A percentile compares a stretch with the other conserved stretches of the same genome.
Conservation (phyloP, 140 eudicot species). For the Eryngium alpinum region DNA sequence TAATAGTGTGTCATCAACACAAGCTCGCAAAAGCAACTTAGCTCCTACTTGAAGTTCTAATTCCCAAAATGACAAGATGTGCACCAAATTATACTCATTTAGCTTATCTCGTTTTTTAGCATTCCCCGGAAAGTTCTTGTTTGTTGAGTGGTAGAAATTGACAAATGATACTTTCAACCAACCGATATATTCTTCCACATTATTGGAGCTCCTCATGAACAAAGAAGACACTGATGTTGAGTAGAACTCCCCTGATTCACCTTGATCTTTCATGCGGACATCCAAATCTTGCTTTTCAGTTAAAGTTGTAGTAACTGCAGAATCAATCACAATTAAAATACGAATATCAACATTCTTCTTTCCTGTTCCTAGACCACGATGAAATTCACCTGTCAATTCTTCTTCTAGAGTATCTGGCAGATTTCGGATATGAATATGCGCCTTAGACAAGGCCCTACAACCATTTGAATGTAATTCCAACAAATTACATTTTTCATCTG, state of each 20-base stretch:
- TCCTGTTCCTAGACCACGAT: constrained; percentile 29
- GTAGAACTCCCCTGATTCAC: constrained; percentile 27
- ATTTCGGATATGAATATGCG: constrained; percentile 51
- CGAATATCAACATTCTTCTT: constrained; percentile 24
- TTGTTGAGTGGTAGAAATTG: constrained; percentile 62
- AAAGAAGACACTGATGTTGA: constrained; percentile 28
- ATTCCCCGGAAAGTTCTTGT: constrained; percentile 45
- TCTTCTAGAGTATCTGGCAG: constrained; percentile 90
- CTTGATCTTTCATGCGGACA: constrained; percentile 38
- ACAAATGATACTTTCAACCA: constrained; percentile 78
- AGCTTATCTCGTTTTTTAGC: constrained; percentile 60
- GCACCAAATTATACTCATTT: constrained; percentile 61
- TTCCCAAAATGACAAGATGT: constrained; percentile 69
- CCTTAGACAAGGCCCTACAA: constrained; percentile 60
- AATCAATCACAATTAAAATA: constrained; percentile 34
- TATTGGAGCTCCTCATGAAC: constrained; percentile 47
- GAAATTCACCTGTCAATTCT: constrained; percentile 81
- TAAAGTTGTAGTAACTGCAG: constrained; percentile 19
- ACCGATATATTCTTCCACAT: constrained; percentile 54
- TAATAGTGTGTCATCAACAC: constrained; percentile 61
- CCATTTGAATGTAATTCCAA: constrained; percentile 29
- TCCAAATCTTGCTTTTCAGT: constrained; percentile 40
- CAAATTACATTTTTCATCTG: constrained; percentile 32
- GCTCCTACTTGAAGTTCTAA: constrained; percentile 74
- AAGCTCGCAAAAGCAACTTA: constrained; percentile 57